Conservation (phyloP, 2,329 filamentous ascomycete genomes). For the Aspergillus sp. region DNA sequence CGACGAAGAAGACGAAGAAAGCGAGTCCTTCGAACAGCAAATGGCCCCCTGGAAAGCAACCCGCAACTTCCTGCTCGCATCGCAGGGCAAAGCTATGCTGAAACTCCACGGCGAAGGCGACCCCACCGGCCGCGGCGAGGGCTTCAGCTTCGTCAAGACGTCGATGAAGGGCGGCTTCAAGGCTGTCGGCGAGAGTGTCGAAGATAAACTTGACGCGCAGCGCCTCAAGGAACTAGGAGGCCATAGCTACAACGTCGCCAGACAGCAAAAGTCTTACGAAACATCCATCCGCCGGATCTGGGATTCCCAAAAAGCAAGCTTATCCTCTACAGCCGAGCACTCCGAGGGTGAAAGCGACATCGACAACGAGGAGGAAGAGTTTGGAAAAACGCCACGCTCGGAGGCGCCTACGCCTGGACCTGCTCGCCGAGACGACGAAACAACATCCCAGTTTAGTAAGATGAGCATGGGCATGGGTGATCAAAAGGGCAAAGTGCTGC, state of each 20-base stretch:
- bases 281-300: conserved; percentile 87
- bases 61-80: conserved; percentile 92
- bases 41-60: conserved; percentile 95
- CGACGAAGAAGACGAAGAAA: conserved; percentile 58
- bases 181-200: conserved; percentile 78
- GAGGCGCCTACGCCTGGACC: conserved; percentile 56
- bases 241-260: conserved; percentile 95
- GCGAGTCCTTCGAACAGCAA: conserved; percentile 74
- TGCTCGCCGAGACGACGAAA: conserved; percentile 61
- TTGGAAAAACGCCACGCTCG: conserved; percentile 56
- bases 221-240: conserved; percentile 63
- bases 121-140: conserved; percentile 85
- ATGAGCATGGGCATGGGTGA: conserved; percentile 58
- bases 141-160: conserved; percentile 94
- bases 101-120: conserved; percentile 91
- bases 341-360: conserved; percentile 67
- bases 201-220: conserved; percentile 79
- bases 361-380: conserved; percentile 43
- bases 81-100: conserved; percentile 92
- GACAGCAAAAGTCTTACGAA: conserved; percentile 87
- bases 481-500: conserved; percentile 61
- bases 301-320: conserved; percentile 74
- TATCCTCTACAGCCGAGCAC: conserved; percentile 66
- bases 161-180: conserved; percentile 99
- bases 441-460: conserved; percentile 68